Percentiles rank a stretch among this genome's conserved stretches.
phyloP scores from a whole-genome alignment of 2,329 filamentous ascomycete species.

The Penicillium sp. region DNA sequence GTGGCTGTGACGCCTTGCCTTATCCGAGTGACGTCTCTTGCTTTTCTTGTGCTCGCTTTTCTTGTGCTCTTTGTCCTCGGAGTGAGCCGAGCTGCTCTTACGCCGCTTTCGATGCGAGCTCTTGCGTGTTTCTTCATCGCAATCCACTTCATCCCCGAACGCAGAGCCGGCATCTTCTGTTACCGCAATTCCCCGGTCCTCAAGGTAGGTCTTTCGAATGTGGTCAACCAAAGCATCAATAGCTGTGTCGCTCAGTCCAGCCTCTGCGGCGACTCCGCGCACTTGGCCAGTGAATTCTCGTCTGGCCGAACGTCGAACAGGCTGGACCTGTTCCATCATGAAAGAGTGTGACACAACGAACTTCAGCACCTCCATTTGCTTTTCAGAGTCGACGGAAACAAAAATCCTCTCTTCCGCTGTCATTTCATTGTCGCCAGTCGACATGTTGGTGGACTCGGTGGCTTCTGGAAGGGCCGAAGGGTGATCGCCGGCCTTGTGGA shows the following conservation, averaged over 20 bases:
- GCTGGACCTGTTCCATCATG: background rate
- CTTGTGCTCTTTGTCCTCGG: background rate
- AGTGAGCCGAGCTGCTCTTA: conserved; percentile 2
- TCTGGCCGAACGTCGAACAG: background rate
- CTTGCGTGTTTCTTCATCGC: background rate
- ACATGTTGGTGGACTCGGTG: background rate
- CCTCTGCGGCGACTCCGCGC: conserved; percentile 7
- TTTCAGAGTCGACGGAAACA: background rate
- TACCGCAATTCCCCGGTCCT: conserved; percentile 2
- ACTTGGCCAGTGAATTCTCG: conserved; percentile 18
- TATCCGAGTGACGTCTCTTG: background rate
- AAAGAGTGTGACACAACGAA: background rate
- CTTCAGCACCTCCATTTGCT: background rate
- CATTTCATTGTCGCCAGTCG: background rate
- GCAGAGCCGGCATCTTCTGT: background rate
- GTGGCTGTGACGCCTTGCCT: background rate
- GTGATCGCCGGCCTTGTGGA: background rate
- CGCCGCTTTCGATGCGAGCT: background rate
- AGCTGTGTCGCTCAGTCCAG: conserved; percentile 14
- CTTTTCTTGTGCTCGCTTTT: background rate
- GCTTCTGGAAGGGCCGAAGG: background rate
- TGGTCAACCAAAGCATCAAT: conserved; percentile 17
- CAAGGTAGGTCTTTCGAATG: conserved; percentile 23
- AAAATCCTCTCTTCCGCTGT: conserved; percentile 1
- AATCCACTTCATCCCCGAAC: conserved; percentile 25